Conservation (phyloP, 2,329 filamentous ascomycete species). For the Talaromyces verruculosus region DNA sequence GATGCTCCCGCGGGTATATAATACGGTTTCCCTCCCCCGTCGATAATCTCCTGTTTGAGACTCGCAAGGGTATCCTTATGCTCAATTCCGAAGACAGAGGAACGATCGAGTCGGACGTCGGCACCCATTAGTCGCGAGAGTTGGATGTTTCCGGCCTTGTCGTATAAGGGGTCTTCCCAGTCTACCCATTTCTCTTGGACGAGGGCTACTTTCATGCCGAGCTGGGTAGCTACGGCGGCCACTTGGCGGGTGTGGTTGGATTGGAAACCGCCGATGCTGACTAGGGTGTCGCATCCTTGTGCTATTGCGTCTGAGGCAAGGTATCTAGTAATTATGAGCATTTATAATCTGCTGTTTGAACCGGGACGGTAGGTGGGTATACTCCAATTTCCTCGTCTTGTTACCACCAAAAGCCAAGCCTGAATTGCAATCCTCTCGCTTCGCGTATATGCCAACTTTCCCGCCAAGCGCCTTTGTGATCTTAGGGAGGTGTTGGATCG, state of each 20-base stretch:
- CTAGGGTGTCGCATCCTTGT: constrained; percentile 60
- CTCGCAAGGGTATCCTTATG: constrained; percentile 62
- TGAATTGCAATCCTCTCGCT: constrained; percentile 70
- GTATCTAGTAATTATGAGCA: constrained; percentile 44
- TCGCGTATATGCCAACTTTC: constrained; percentile 65
- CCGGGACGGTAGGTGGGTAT: neutral
- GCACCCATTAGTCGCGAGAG: constrained; percentile 62
- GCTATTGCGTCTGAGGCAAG: constrained; percentile 63
- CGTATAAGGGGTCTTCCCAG: constrained; percentile 60
- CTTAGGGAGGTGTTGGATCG: constrained; percentile 65
- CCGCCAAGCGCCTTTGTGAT: constrained; percentile 61
- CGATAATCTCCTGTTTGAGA: constrained; percentile 55
- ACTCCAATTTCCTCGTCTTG: constrained; percentile 67
- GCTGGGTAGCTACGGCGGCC: constrained; percentile 59
- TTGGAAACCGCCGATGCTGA: constrained; percentile 67
- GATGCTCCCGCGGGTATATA: constrained; percentile 71
- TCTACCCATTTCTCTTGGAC: constrained; percentile 71
- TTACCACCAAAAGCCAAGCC: constrained; percentile 67
- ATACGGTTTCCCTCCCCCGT: constrained; percentile 62
- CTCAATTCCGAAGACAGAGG: constrained; percentile 64
- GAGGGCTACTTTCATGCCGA: constrained; percentile 53
- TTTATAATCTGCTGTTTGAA: neutral
- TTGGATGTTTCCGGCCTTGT: constrained; percentile 69
- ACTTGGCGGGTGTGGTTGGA: constrained; percentile 70
- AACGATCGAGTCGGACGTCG: constrained; percentile 54